Percentiles rank a stretch among this genome's conserved stretches.
phyloP scores from a whole-genome alignment of 805 yeast species.

The Candida manassasensis region DNA sequence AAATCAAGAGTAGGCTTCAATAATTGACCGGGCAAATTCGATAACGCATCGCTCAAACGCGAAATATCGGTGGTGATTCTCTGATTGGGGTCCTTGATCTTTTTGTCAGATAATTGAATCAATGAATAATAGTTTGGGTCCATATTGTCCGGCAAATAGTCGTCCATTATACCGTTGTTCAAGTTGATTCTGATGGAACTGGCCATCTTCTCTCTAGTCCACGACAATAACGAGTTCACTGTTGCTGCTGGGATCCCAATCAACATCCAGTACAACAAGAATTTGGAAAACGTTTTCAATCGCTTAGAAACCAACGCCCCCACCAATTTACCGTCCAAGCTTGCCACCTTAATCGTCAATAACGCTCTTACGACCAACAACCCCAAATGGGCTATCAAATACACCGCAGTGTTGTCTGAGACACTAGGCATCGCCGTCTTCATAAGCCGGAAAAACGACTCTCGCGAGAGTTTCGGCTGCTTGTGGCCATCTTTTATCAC shows the following conservation, averaged over 20 bases:
- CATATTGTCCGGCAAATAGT: constrained; percentile 65
- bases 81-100: constrained; percentile 74
- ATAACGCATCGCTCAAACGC: constrained; percentile 64
- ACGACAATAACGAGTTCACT: constrained; percentile 65
- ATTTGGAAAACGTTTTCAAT: constrained; percentile 57
- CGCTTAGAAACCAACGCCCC: constrained; percentile 72
- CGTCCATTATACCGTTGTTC: constrained; percentile 58
- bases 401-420: constrained; percentile 24
- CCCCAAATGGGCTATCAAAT: constrained; percentile 49
- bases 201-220: constrained; percentile 55
- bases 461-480: constrained; percentile 24
- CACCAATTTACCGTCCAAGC: constrained; percentile 79
- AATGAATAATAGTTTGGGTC: constrained; percentile 72
- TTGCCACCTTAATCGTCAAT: constrained; percentile 76
- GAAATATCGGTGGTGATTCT: constrained; percentile 77
- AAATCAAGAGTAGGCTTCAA: constrained; percentile 81
- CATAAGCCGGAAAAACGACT: constrained; percentile 25
- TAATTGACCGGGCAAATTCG: constrained; percentile 75
- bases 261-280: constrained; percentile 71
- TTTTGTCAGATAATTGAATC: constrained; percentile 49
- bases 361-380: constrained; percentile 65
- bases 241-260: constrained; percentile 84
- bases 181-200: constrained; percentile 58
- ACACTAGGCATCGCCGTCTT: constrained; percentile 32
- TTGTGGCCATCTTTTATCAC: constrained; percentile 7